phyloP scores from a whole-genome alignment of 225 moss, liverwort and hornwort genomes.

The Asterella californica region DNA sequence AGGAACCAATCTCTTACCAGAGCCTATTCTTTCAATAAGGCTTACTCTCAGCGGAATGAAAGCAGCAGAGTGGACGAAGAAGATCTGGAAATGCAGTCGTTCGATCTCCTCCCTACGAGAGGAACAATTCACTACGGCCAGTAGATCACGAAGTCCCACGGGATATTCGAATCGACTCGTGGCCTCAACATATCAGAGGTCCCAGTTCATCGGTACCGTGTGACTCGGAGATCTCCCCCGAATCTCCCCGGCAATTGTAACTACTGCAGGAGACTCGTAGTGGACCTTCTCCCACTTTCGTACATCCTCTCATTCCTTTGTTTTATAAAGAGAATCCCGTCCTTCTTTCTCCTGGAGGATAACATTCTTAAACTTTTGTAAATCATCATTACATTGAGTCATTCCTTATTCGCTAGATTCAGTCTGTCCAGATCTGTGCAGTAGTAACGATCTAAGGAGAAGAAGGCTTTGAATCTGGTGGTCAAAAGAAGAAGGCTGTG shows the following conservation, averaged over 20 bases:
- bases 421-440: constrained; percentile 6
- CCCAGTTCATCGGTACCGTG: constrained; percentile 17
- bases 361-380: constrained; percentile 21
- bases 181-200: constrained; percentile 23
- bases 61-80: constrained; percentile 27
- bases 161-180: constrained; percentile 22
- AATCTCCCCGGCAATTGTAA: constrained; percentile 25
- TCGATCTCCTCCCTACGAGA: constrained; percentile 19
- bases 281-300: not conserved
- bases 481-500: not conserved
- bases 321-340: not conserved
- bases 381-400: constrained; percentile 22
- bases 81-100: constrained; percentile 28
- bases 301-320: not conserved
- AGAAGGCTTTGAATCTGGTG: constrained; percentile 10
- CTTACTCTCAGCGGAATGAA: constrained; percentile 20
- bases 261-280: constrained; percentile 10
- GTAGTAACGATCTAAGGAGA: constrained; percentile 6
- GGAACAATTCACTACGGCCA: constrained; percentile 2
- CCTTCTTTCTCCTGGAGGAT: not conserved
- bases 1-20: constrained; percentile 27
- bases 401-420: constrained; percentile 7
- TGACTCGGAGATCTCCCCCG: constrained; percentile 27
- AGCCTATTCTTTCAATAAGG: constrained; percentile 32
- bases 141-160: constrained; percentile 16